These are phyloP conservation scores for Perkinsus marinus DNA, from an alignment of 169 alveolate genomes.

Conservation along the genomic window DNA sequence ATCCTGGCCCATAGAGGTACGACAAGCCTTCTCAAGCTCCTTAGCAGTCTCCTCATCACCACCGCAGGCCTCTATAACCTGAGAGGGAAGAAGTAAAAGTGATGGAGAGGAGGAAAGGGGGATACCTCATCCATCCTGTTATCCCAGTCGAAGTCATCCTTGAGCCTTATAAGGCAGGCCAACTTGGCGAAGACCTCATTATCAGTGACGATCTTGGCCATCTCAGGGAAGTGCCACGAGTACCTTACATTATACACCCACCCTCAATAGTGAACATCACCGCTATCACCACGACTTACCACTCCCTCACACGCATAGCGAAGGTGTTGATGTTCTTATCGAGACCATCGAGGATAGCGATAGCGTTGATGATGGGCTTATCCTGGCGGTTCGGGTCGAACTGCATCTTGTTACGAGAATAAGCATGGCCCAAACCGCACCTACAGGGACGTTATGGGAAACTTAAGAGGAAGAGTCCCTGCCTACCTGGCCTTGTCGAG, in stretches of 20 bases:
- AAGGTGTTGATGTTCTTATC: constrained; percentile 87
- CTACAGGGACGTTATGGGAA: constrained; percentile 54
- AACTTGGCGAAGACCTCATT: constrained; percentile 75
- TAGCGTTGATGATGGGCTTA: constrained; percentile 88
- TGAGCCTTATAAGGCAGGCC: constrained; percentile 59
- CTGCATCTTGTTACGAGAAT: constrained; percentile 77
- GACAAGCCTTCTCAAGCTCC: constrained; percentile 66
- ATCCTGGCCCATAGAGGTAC: constrained; percentile 90
- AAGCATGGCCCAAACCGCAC: constrained; percentile 82
- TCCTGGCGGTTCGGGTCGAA: constrained; percentile 91
- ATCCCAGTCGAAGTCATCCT: constrained; percentile 49
- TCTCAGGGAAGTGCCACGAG: constrained; percentile 99
- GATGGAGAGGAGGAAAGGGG: not conserved
- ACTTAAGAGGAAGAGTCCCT: constrained; percentile 25
- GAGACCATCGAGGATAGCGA: constrained; percentile 80
- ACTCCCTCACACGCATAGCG: constrained; percentile 90
- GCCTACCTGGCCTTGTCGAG: constrained; percentile 41
- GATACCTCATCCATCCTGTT: constrained; percentile 15
- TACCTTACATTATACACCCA: no score
- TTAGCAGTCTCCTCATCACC: constrained; percentile 71
- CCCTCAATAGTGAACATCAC: no score
- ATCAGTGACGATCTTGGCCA: constrained; percentile 86
- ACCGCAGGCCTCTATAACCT: constrained; percentile 58
- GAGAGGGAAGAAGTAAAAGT: not conserved
- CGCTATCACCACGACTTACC: constrained; percentile 59